Percentiles rank a stretch among this genome's conserved stretches.
Evolutionary conservation across 2,329 filamentous ascomycete genomes (phyloP).

Genomic region (Ophiocordyceps polyrhachis-furcata): DNA sequence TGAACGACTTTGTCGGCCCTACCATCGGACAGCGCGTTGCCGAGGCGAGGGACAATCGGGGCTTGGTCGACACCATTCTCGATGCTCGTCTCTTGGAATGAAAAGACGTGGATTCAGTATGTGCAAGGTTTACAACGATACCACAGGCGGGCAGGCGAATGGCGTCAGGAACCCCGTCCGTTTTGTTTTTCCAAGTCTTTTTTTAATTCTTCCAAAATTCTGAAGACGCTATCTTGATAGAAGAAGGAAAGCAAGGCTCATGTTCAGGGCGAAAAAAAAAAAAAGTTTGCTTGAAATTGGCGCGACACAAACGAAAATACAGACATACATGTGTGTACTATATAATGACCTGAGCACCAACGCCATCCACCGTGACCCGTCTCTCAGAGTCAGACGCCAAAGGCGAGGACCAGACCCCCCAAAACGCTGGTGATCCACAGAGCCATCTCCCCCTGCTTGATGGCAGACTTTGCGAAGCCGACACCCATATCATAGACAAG

Average conservation of each 20-base stretch:
- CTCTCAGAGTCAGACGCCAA: constrained; percentile 26
- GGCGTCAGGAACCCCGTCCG: constrained; percentile 6
- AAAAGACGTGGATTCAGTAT: not conserved
- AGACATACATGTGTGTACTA: not conserved
- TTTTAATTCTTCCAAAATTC: not conserved
- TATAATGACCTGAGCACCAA: not conserved
- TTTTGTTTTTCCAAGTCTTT: too few species aligned
- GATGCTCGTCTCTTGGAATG: constrained; percentile 33
- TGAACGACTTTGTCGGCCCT: constrained; percentile 36
- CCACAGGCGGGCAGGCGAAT: constrained; percentile 6
- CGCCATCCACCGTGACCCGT: not conserved
- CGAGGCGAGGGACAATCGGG: constrained; percentile 25
- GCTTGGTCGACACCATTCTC: constrained; percentile 30
- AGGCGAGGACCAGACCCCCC: constrained; percentile 25
- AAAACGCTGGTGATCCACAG: constrained; percentile 29
- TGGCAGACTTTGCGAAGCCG: constrained; percentile 29
- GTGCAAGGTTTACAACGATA: not conserved
- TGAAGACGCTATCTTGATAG: not conserved
- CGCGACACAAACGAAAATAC: not conserved
- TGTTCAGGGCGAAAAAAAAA: too few species aligned
- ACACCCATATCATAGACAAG: constrained; percentile 31
- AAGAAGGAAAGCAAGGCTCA: not conserved
- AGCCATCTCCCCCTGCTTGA: constrained; percentile 25
- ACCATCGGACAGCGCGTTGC: constrained; percentile 32
- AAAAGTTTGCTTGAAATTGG: too few species aligned